These are phyloP conservation scores for Botrytis tulipae DNA, from an alignment of 2,329 filamentous ascomycete species.

Conservation along the genomic window DNA sequence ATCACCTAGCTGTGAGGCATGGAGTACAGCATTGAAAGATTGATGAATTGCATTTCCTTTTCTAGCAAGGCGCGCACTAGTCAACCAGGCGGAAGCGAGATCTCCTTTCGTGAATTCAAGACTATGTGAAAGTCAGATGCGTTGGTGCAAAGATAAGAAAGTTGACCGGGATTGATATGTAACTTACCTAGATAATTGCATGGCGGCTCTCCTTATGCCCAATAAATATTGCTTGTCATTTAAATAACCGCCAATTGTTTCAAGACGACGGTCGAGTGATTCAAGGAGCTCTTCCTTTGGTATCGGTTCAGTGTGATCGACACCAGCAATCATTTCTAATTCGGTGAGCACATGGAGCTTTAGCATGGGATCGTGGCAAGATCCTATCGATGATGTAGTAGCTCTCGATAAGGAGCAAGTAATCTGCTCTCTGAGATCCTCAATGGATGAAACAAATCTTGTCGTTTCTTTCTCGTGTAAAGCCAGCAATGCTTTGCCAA, in stretches of 20 bases:
- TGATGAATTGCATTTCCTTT: conserved; percentile 82
- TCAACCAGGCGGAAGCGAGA: conserved; percentile 80
- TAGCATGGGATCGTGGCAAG: conserved; percentile 80
- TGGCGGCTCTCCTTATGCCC: conserved; percentile 79
- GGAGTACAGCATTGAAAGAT: conserved; percentile 90
- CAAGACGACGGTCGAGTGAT: conserved; percentile 72
- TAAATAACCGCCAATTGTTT: conserved; percentile 83
- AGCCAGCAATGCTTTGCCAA: conserved; percentile 67
- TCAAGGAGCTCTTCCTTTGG: conserved; percentile 46
- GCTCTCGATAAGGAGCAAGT: conserved; percentile 73
- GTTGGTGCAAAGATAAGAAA: background rate
- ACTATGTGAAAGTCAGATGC: conserved; percentile 37
- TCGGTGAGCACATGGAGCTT: conserved; percentile 87
- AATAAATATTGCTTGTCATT: conserved; percentile 93
- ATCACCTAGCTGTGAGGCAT: conserved; percentile 80
- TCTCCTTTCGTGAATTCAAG: conserved; percentile 65
- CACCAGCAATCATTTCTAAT: conserved; percentile 69
- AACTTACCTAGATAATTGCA: conserved; percentile 71
- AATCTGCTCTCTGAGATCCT: conserved; percentile 65
- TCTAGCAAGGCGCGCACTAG: conserved; percentile 78
- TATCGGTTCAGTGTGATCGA: conserved; percentile 40
- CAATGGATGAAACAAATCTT: conserved; percentile 57
- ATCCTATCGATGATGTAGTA: conserved; percentile 75
- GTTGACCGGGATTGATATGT: conserved; percentile 22
- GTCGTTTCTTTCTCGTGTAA: conserved; percentile 52